Conservation (phyloP, 148 eudicot genomes). For the Heliamphora exappendiculata region DNA sequence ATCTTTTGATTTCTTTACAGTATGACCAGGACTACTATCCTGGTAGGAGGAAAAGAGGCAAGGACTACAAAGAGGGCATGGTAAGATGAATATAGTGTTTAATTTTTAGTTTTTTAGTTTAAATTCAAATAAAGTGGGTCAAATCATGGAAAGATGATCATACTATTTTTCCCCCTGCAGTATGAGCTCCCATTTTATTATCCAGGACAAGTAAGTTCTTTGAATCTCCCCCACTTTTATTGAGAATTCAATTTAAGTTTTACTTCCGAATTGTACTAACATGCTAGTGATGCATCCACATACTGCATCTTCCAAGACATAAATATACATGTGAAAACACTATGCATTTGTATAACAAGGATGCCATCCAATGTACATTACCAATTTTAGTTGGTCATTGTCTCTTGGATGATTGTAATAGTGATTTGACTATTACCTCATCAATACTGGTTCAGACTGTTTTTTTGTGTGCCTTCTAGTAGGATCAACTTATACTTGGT, state of each 20-base stretch:
- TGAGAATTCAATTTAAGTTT: neutral
- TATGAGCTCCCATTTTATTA: constrained; percentile 97
- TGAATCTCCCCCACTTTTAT: neutral
- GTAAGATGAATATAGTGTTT: constrained; percentile 29
- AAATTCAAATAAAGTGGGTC: constrained; percentile 2
- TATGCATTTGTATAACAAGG: neutral
- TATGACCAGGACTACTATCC: constrained; percentile 93
- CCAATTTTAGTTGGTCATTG: neutral
- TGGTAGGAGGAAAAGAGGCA: constrained; percentile 97
- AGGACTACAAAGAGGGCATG: constrained; percentile 94
- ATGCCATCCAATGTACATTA: neutral
- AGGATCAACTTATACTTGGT: neutral
- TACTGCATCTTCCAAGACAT: neutral
- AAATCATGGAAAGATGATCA: constrained; percentile 1
- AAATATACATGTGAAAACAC: neutral
- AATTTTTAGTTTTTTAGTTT: neutral
- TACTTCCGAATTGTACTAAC: neutral
- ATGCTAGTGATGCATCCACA: neutral
- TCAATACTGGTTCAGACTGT: neutral
- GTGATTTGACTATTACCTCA: neutral
- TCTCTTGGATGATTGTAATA: neutral
- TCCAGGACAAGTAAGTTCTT: constrained; percentile 87
- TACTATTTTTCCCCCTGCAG: constrained; percentile 42
- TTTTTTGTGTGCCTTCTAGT: neutral
- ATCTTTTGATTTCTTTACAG: constrained; percentile 34